Evolutionary conservation across 176 grass and related monocot species (phyloP).

Genomic region (Avena sativa): DNA sequence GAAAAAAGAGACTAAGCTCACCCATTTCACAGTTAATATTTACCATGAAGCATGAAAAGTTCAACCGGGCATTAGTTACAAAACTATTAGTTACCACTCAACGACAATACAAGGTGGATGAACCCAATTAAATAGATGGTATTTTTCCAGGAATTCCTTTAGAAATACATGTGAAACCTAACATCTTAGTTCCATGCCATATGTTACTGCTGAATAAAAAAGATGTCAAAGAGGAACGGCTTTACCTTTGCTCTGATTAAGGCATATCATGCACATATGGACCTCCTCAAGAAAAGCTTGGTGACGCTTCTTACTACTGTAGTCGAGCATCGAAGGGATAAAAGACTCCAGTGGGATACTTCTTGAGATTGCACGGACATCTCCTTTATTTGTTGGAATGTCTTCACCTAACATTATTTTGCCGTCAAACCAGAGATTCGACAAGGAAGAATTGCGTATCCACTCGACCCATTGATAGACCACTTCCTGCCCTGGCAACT

Average conservation of each 20-base stretch:
- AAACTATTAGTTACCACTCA: background rate
- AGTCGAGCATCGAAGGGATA: slow-evolving; percentile 55
- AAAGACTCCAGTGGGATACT: slow-evolving; percentile 37
- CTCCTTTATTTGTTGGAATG: background rate
- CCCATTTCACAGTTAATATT: background rate
- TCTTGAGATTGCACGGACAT: slow-evolving; percentile 50
- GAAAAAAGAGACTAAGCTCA: background rate
- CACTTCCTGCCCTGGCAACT: slow-evolving; percentile 53
- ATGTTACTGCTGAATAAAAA: background rate
- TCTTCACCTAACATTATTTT: slow-evolving; percentile 42
- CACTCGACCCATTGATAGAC: slow-evolving; percentile 70
- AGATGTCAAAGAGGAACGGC: background rate
- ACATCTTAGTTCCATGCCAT: background rate
- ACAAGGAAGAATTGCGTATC: slow-evolving; percentile 46
- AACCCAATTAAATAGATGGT: background rate
- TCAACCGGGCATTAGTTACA: background rate
- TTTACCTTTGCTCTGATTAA: slow-evolving; percentile 45
- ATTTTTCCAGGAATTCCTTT: background rate
- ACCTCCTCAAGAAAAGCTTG: slow-evolving; percentile 58
- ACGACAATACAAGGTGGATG: background rate
- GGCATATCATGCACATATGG: slow-evolving; percentile 54
- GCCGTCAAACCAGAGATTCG: slow-evolving; percentile 49
- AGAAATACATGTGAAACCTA: background rate
- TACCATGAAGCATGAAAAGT: background rate
- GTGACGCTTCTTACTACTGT: slow-evolving; percentile 40